Evolutionary conservation across 2,329 filamentous ascomycete species (phyloP).

Genomic region (Didymella segeticola): DNA sequence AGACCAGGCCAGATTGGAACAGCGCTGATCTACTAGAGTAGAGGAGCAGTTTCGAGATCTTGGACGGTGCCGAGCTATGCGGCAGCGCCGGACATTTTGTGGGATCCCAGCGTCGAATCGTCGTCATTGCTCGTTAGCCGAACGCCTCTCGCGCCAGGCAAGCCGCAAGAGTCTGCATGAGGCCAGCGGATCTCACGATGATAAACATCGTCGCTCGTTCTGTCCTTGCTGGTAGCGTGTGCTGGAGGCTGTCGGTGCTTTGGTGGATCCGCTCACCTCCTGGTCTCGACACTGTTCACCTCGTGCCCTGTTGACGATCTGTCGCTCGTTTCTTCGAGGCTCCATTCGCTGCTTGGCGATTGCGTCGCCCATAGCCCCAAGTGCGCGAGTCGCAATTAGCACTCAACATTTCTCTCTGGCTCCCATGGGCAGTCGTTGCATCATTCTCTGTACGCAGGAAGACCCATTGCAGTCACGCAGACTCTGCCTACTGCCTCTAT

Average conservation of each 20-base stretch:
- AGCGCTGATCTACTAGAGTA: background rate
- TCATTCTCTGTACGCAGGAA: background rate
- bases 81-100: slow-evolving; percentile 5
- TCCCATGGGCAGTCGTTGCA: slow-evolving; percentile 7
- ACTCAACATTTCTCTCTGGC: slow-evolving; percentile 15
- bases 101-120: slow-evolving; percentile 4
- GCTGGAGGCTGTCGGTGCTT: slow-evolving; percentile 10
- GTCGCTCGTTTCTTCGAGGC: slow-evolving; percentile 18
- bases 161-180: slow-evolving; percentile 17
- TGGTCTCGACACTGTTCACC: slow-evolving; percentile 12
- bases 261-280: slow-evolving; percentile 8
- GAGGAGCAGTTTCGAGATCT: slow-evolving; percentile 6
- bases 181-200: slow-evolving; percentile 10
- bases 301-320: slow-evolving; percentile 14
- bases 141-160: slow-evolving; percentile 14
- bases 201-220: slow-evolving; percentile 3
- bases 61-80: slow-evolving; percentile 8
- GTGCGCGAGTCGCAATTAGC: slow-evolving; percentile 18
- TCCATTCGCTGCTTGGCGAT: slow-evolving; percentile 18
- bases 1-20: background rate
- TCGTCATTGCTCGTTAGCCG: slow-evolving; percentile 15
- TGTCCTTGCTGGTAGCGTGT: slow-evolving; percentile 1
- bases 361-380: slow-evolving; percentile 15
- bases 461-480: background rate
- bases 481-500: background rate